These are phyloP conservation scores for Vanrija pseudolonga DNA, from an alignment of 1,284 basidiomycete genomes.

Conservation along the genomic window DNA sequence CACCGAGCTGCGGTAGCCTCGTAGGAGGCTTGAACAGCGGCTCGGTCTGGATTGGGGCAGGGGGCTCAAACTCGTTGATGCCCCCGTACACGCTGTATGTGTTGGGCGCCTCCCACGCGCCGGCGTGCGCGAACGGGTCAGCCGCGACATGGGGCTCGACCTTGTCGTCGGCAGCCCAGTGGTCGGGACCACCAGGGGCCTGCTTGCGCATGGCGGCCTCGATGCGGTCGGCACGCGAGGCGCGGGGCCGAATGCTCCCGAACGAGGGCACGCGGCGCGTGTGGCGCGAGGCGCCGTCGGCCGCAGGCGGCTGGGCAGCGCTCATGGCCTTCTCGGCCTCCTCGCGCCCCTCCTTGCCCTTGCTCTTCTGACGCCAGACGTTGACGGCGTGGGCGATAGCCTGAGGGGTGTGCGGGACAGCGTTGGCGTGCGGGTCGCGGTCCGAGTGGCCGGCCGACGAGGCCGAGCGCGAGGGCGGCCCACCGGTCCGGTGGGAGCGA, in stretches of 20 bases:
- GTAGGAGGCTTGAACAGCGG: conserved; percentile 2
- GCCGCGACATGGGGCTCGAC: not conserved
- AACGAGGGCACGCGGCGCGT: not conserved
- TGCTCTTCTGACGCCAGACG: conserved; percentile 11
- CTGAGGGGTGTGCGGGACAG: conserved; percentile 5
- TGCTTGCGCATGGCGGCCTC: not conserved
- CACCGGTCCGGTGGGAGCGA: not conserved
- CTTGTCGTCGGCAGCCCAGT: not conserved
- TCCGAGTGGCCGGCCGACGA: conserved; percentile 9
- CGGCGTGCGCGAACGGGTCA: conserved; percentile 3
- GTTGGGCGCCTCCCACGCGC: conserved; percentile 5
- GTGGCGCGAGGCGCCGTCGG: not conserved
- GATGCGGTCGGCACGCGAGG: not conserved
- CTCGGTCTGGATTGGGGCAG: not conserved
- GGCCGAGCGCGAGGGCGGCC: conserved; percentile 1
- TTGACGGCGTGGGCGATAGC: conserved; percentile 10
- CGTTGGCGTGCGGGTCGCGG: not conserved
- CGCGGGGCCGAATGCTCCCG: not conserved
- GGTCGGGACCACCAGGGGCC: not conserved
- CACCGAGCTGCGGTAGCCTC: conserved; percentile 1
- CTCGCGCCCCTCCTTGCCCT: not conserved
- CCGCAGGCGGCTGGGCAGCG: too few relatives aligned
- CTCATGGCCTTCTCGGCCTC: too few relatives aligned
- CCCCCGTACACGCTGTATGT: conserved; percentile 4
- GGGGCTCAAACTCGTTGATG: not conserved